Evolutionary conservation across 495 filamentous ascomycete species (phyloP).

Genomic region (Neurospora hispaniola): DNA sequence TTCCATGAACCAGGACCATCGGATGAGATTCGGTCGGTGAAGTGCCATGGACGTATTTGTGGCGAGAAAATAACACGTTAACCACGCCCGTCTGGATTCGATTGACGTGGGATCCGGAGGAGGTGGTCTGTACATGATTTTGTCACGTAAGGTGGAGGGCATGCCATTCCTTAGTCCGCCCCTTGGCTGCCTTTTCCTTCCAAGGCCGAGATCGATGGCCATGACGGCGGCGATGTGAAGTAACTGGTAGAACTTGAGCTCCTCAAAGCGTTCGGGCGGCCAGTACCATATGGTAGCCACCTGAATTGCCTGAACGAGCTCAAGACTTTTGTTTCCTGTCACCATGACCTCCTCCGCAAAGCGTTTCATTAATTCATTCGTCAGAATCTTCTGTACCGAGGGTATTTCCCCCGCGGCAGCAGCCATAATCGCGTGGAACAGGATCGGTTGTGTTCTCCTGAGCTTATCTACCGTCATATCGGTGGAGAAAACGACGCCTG

Average conservation of each 20-base stretch:
- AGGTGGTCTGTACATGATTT: constrained; percentile 36
- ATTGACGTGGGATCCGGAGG: constrained; percentile 51
- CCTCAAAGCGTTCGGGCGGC: constrained; percentile 71
- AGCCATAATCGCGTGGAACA: constrained; percentile 74
- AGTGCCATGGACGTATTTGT: constrained; percentile 65
- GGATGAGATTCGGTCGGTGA: constrained; percentile 69
- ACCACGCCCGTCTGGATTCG: constrained; percentile 68
- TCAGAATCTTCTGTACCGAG: constrained; percentile 46
- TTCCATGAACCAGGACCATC: constrained; percentile 76
- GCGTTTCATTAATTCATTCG: constrained; percentile 58
- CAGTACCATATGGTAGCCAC: constrained; percentile 70
- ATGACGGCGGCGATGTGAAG: constrained; percentile 75
- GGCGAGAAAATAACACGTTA: constrained; percentile 71
- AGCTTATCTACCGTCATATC: constrained; percentile 56
- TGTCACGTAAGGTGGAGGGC: constrained; percentile 34
- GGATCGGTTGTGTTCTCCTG: constrained; percentile 58
- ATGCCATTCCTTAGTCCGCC: constrained; percentile 26
- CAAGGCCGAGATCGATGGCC: constrained; percentile 80
- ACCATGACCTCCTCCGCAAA: constrained; percentile 67
- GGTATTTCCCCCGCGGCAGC: constrained; percentile 54
- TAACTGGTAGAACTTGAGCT: constrained; percentile 85
- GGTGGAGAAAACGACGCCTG: constrained; percentile 64
- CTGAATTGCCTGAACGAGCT: constrained; percentile 73
- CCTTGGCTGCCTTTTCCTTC: constrained; percentile 37
- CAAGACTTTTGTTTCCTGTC: constrained; percentile 71